Percentiles rank a stretch among this genome's conserved stretches.
phyloP scores from a whole-genome alignment of 2,329 filamentous ascomycete genomes.

The Proliferodiscus dingleyae region DNA sequence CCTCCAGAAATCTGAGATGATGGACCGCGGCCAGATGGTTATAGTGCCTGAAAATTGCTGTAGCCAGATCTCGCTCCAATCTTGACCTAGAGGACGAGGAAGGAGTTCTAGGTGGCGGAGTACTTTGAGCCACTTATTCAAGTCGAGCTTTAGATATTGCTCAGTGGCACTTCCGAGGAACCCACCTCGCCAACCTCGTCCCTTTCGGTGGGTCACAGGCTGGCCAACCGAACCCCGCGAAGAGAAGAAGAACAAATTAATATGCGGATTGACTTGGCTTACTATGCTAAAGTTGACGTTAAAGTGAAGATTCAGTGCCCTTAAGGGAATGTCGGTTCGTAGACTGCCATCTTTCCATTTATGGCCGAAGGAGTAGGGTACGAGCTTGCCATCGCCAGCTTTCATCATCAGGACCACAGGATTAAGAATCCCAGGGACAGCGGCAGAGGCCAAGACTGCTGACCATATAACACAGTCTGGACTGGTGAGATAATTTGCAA shows the following conservation, averaged over 20 bases:
- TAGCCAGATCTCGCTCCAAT: slow-evolving; percentile 96
- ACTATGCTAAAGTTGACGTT: slow-evolving; percentile 97
- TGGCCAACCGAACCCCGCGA: slow-evolving; percentile 86
- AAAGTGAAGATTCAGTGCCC: slow-evolving; percentile 91
- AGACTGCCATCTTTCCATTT: slow-evolving; percentile 99
- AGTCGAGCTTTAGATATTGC: slow-evolving; percentile 91
- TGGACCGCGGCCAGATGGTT: slow-evolving; percentile 89
- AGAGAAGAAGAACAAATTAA: slow-evolving; percentile 98
- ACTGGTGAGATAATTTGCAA: slow-evolving; percentile 91
- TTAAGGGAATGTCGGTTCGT: slow-evolving; percentile 91
- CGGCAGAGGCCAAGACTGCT: slow-evolving; percentile 87
- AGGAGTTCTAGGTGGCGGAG: slow-evolving; percentile 87
- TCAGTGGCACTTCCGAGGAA: slow-evolving; percentile 90
- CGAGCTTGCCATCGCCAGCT: slow-evolving; percentile 67
- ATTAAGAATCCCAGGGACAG: slow-evolving; percentile 92
- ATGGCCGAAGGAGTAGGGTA: slow-evolving; percentile 93
- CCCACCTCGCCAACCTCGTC: slow-evolving; percentile 91
- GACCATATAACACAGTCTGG: slow-evolving; percentile 99
- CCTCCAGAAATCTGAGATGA: slow-evolving; percentile 73
- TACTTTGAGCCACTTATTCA: slow-evolving; percentile 97
- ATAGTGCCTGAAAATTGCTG: slow-evolving; percentile 93
- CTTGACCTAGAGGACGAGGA: slow-evolving; percentile 83
- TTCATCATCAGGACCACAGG: slow-evolving; percentile 94
- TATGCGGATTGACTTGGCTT: slow-evolving; percentile 87
- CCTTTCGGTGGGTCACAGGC: slow-evolving; percentile 88